Conservation (phyloP, 495 filamentous ascomycete genomes). For the Aeminium ludgeri region DNA sequence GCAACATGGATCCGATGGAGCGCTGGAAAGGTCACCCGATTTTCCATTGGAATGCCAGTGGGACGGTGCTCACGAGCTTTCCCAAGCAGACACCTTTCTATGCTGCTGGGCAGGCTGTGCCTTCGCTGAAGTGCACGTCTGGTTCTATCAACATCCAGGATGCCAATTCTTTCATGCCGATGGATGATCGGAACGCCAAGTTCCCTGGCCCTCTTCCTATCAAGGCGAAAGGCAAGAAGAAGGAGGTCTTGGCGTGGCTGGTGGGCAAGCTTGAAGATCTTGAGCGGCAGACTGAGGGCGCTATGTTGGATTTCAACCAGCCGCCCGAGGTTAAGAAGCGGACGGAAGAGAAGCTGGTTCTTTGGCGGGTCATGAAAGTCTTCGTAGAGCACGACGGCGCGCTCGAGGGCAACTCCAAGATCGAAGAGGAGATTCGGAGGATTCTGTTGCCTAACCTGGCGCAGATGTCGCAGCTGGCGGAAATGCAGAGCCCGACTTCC, state of each 20-base stretch:
- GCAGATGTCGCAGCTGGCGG: slow-evolving; percentile 14
- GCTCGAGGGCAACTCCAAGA: slow-evolving; percentile 53
- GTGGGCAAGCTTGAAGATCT: slow-evolving; percentile 52
- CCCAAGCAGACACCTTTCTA: slow-evolving; percentile 81
- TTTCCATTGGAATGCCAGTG: slow-evolving; percentile 77
- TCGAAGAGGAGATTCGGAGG: slow-evolving; percentile 55
- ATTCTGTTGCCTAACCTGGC: slow-evolving; percentile 51
- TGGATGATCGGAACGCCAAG: slow-evolving; percentile 51
- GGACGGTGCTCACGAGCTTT: slow-evolving; percentile 66
- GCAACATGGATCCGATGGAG: slow-evolving; percentile 57
- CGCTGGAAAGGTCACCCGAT: slow-evolving; percentile 83
- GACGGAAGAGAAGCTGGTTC: slow-evolving; percentile 60
- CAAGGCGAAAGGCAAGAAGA: slow-evolving; percentile 82
- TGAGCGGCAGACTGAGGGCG: slow-evolving; percentile 41
- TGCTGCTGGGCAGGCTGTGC: slow-evolving; percentile 47
- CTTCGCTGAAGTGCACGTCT: slow-evolving; percentile 67
- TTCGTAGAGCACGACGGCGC: slow-evolving; percentile 75
- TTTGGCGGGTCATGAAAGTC: slow-evolving; percentile 74
- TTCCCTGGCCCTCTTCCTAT: slow-evolving; percentile 67
- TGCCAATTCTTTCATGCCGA: slow-evolving; percentile 49
- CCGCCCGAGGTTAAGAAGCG: slow-evolving; percentile 25
- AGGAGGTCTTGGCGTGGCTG: slow-evolving; percentile 76
- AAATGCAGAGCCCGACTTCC: slow-evolving; percentile 11
- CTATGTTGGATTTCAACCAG: slow-evolving; percentile 28
- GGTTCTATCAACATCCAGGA: slow-evolving; percentile 66